A percentile compares a stretch with the other conserved stretches of the same genome.
phyloP scores from a whole-genome alignment of 768 basidiomycete species.

The Leccinellum albellum region DNA sequence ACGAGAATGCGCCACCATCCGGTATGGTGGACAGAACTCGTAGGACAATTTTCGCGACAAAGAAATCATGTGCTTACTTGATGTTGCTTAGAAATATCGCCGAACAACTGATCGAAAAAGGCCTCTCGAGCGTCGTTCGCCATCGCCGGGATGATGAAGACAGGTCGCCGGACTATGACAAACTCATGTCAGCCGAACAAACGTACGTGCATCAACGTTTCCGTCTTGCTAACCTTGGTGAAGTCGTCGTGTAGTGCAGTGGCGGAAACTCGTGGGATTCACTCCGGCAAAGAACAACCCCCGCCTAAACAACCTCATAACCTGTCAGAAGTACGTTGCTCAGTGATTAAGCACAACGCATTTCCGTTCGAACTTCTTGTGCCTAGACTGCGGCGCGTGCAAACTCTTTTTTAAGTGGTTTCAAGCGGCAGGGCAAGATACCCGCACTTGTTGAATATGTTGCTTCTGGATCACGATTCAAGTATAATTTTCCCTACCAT shows the following conservation, averaged over 20 bases:
- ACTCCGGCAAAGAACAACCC: slow-evolving; percentile 87
- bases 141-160: slow-evolving; percentile 96
- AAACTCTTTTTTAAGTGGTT: slow-evolving; percentile 80
- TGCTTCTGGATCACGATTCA: slow-evolving; percentile 92
- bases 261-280: slow-evolving; percentile 76
- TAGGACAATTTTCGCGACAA: slow-evolving; percentile 34
- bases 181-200: slow-evolving; percentile 93
- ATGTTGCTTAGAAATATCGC: slow-evolving; percentile 68
- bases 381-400: slow-evolving; percentile 68
- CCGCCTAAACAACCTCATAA: slow-evolving; percentile 80
- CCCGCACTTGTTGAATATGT: slow-evolving; percentile 91
- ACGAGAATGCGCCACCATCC: slow-evolving; percentile 86
- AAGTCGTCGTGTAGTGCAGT: slow-evolving; percentile 54
- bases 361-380: slow-evolving; percentile 1
- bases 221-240: not conserved
- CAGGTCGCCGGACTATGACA: slow-evolving; percentile 93
- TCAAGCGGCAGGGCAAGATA: slow-evolving; percentile 85
- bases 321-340: slow-evolving; percentile 73
- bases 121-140: slow-evolving; percentile 82
- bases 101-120: slow-evolving; percentile 91
- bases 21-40: slow-evolving; percentile 78
- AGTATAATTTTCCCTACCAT: slow-evolving; percentile 42
- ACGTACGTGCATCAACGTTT: slow-evolving; percentile 48
- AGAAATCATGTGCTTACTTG: not conserved
- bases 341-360: not conserved